Conservation (phyloP, 306 rosid genomes). For the Prunus mume region DNA sequence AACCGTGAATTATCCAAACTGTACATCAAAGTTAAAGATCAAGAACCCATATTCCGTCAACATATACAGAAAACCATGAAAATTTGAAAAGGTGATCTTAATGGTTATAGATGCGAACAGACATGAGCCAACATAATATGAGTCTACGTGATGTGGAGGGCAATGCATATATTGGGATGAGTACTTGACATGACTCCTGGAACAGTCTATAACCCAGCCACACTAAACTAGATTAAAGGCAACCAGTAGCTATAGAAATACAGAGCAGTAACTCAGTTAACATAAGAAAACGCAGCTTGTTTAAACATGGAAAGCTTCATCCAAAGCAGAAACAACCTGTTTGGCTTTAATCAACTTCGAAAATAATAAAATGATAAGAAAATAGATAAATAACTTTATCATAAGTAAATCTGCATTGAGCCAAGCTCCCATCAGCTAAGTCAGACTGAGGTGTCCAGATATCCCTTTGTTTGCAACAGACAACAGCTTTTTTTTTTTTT, state of each 20-base stretch:
- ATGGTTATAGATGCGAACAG: neutral
- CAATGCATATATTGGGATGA: neutral
- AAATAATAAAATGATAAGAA: neutral
- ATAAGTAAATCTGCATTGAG: neutral
- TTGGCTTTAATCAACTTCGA: neutral
- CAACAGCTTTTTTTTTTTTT: neutral
- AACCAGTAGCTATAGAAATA: neutral
- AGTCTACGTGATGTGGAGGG: neutral
- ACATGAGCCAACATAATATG: neutral
- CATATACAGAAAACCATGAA: neutral
- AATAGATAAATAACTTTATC: neutral
- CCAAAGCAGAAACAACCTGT: neutral
- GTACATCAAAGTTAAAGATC: neutral
- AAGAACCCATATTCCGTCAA: neutral
- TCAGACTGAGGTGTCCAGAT: neutral
- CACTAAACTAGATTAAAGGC: neutral
- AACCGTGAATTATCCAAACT: neutral
- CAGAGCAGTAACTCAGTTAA: neutral
- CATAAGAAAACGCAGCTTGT: neutral
- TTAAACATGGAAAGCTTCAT: neutral
- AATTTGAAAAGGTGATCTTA: neutral
- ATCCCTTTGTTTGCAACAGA: neutral
- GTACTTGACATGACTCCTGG: neutral
- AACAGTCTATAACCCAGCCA: neutral
- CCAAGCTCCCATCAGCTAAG: neutral